Conservation (phyloP, 495 filamentous ascomycete species). For the Cercophora newfieldiana region DNA sequence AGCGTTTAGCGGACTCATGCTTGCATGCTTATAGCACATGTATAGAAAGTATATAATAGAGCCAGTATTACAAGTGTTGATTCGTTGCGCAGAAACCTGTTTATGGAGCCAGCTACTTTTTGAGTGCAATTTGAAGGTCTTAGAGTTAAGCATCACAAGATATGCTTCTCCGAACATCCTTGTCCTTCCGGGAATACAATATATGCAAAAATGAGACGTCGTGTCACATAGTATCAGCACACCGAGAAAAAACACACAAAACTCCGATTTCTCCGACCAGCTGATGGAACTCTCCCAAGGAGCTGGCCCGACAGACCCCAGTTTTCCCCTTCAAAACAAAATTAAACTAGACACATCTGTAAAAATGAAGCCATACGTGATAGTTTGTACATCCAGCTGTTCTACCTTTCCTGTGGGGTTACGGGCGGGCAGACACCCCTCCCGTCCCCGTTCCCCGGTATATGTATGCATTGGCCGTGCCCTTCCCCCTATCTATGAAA, state of each 20-base stretch:
- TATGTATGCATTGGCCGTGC: neutral
- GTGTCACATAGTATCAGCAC: neutral
- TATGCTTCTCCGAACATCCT: too few relatives aligned
- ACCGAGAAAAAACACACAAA: neutral
- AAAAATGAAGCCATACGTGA: neutral
- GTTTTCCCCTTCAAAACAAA: neutral
- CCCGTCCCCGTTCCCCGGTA: neutral
- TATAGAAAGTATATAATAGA: neutral
- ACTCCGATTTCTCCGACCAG: constrained; percentile 4
- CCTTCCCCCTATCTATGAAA: neutral
- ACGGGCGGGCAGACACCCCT: neutral
- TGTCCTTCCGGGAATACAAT: too few relatives aligned
- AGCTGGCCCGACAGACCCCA: neutral
- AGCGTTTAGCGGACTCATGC: neutral
- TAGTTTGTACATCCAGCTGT: neutral
- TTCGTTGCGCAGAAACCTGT: too few relatives aligned
- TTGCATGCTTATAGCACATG: neutral
- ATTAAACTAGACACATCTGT: neutral
- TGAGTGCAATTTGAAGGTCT: too few relatives aligned
- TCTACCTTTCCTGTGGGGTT: neutral
- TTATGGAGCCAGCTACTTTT: too few relatives aligned
- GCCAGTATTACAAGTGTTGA: too few relatives aligned
- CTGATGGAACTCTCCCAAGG: neutral
- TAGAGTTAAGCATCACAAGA: too few relatives aligned
- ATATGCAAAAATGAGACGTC: too few relatives aligned